Conservation (phyloP, 208 protist species). For the Phytomonas francai region DNA sequence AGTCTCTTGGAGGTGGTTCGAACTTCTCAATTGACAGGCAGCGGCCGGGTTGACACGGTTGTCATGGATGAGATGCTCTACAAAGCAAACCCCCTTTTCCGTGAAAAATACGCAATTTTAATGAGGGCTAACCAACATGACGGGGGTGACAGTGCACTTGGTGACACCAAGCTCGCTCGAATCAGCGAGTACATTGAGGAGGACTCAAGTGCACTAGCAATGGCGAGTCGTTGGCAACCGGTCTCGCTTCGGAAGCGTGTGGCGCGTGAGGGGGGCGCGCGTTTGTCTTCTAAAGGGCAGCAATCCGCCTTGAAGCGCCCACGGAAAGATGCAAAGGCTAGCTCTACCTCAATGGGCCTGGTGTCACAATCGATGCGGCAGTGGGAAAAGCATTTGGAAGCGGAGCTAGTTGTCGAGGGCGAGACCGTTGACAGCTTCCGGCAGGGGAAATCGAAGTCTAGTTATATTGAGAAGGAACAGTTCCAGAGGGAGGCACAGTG, state of each 20-base stretch:
- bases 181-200: conserved; percentile 1
- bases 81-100: neutral
- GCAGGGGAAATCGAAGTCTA: conserved; percentile 31
- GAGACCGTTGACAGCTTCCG: conserved; percentile 69
- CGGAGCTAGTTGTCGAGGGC: conserved; percentile 43
- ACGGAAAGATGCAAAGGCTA: neutral
- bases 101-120: neutral
- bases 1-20: conserved; percentile 12
- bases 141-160: neutral
- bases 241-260: neutral
- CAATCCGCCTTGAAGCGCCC: neutral
- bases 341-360: conserved; percentile 30
- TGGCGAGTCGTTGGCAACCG: neutral
- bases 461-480: conserved; percentile 52
- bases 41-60: neutral
- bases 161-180: neutral
- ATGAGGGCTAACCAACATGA: conserved; percentile 2
- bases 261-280: too few relatives aligned
- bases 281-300: neutral
- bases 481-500: conserved; percentile 56
- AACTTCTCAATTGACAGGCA: neutral
- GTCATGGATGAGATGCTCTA: neutral
- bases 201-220: neutral
- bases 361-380: conserved; percentile 49
- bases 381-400: conserved; percentile 55